A percentile compares a stretch with the other conserved stretches of the same genome.
These are phyloP conservation scores for Sporothrix pallida DNA, from an alignment of 2,329 filamentous ascomycete genomes.

Conservation along the genomic window DNA sequence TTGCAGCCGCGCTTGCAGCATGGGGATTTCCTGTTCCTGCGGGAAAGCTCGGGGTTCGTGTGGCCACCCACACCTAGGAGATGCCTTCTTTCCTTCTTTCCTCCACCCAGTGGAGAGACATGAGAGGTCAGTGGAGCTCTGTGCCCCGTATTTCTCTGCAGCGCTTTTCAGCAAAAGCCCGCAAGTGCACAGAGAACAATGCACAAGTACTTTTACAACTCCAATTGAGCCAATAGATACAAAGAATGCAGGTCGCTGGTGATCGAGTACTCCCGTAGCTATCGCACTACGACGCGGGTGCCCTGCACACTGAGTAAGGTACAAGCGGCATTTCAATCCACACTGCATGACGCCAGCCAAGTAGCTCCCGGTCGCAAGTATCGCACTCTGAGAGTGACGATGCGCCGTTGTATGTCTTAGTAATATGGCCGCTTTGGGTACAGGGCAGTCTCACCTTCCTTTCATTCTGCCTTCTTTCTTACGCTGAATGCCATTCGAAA, in stretches of 20 bases:
- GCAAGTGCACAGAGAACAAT: conserved; percentile 11
- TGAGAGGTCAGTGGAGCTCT: neutral
- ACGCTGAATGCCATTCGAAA: neutral
- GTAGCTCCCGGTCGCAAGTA: conserved; percentile 21
- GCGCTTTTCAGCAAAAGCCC: conserved; percentile 28
- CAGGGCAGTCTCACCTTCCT: conserved; percentile 15
- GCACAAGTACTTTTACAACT: neutral
- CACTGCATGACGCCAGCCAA: conserved; percentile 28
- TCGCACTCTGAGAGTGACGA: neutral
- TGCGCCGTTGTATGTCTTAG: neutral
- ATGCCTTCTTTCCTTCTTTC: neutral
- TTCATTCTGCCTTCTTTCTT: neutral
- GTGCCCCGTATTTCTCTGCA: conserved; percentile 33
- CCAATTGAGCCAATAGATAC: conserved; percentile 1
- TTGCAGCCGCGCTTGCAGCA: conserved; percentile 13
- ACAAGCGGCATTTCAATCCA: conserved; percentile 30
- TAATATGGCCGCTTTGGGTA: conserved; percentile 5
- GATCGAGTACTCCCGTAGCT: too few relatives aligned
- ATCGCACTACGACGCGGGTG: conserved; percentile 9
- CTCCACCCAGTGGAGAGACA: conserved; percentile 12
- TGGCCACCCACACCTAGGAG: conserved; percentile 28
- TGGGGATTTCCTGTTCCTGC: conserved; percentile 22
- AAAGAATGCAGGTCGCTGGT: neutral
- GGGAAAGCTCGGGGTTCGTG: conserved; percentile 37
- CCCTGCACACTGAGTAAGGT: conserved; percentile 29